Evolutionary conservation across 2,329 filamentous ascomycete genomes (phyloP), one percentile per base, ranked within the genome.

Genomic region (Neonectria ditissima): DNA sequence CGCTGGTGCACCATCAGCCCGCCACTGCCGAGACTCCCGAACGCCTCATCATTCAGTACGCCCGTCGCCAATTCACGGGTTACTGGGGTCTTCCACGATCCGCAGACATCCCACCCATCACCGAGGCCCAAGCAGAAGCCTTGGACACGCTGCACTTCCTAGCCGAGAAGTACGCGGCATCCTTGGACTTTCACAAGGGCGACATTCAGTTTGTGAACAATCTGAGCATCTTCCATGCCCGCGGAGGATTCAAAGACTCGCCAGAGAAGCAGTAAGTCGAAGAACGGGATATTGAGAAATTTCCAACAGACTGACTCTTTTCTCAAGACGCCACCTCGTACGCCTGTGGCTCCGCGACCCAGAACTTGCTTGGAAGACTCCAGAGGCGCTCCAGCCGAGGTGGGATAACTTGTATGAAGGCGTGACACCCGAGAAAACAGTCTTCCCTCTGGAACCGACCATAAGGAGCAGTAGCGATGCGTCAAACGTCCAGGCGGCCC

Each of bases 1-100:
- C 88, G 2, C 77, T 90, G 5, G 74, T 90, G 5, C 85, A 87
- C 74, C 82, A 87, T 70, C 84, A 87, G 51, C 82, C 84, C 0
- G 80, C 81, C 10, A 84, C 80, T 0, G 75, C 67, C 0, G 75
- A 73, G 1, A 71, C 74, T 0, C 84, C 86, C 0, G 84, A 90
- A 69, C 81, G 86, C 1, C 74, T 90, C 1, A 76, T 87, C 7
- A 82, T 91, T 30, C 87, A 90, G 65, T 91, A 90, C 66, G 86
- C 84, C 0, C 83, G 88, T 3, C 82, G 88, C 1, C 79, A 78
- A 26, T 89, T 90, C 66, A 87, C 87, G 55, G 80, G 89, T 2
- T 90, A 86, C 69, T 81, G 83, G 65, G 81, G 81, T 0, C 78
- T 87, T 1, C 86, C 87, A 3, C 80, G 88, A 50, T 84, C 80